A percentile compares a stretch with the other conserved stretches of the same genome.
Conservation (phyloP, 2,329 filamentous ascomycete genomes). For the Beauveria bassiana region DNA sequence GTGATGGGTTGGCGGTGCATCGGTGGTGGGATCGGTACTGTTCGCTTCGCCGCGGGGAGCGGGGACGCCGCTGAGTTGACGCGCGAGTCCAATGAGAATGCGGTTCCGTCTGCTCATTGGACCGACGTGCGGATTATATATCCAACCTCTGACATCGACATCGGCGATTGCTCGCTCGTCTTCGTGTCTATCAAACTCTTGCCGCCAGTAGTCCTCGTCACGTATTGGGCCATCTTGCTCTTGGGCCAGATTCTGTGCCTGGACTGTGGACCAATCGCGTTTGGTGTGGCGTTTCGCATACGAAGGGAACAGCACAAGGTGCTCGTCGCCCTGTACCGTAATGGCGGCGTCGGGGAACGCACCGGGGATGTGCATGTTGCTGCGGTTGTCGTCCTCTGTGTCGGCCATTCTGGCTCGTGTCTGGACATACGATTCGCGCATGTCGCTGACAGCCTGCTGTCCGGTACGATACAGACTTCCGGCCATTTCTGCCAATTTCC, state of each 20-base stretch:
- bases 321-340: constrained; percentile 69
- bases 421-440: constrained; percentile 52
- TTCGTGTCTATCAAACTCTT: constrained; percentile 72
- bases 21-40: constrained; percentile 15
- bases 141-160: constrained; percentile 91
- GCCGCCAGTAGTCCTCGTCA: constrained; percentile 67
- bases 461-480: constrained; percentile 49
- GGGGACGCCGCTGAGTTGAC: constrained; percentile 81
- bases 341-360: constrained; percentile 83
- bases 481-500: constrained; percentile 63
- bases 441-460: constrained; percentile 49
- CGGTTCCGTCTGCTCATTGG: constrained; percentile 83
- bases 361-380: constrained; percentile 51
- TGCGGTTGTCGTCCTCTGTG: constrained; percentile 20
- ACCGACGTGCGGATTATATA: constrained; percentile 78
- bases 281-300: constrained; percentile 72
- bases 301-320: constrained; percentile 92
- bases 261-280: constrained; percentile 28
- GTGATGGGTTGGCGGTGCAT: constrained; percentile 17
- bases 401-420: constrained; percentile 32
- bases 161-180: constrained; percentile 82
- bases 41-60: constrained; percentile 44
- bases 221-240: constrained; percentile 35
- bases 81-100: constrained; percentile 75
- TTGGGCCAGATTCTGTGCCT: constrained; percentile 18